Evolutionary conservation across 257 asterid genomes (phyloP).

Genomic region (Linaria vulgaris): DNA sequence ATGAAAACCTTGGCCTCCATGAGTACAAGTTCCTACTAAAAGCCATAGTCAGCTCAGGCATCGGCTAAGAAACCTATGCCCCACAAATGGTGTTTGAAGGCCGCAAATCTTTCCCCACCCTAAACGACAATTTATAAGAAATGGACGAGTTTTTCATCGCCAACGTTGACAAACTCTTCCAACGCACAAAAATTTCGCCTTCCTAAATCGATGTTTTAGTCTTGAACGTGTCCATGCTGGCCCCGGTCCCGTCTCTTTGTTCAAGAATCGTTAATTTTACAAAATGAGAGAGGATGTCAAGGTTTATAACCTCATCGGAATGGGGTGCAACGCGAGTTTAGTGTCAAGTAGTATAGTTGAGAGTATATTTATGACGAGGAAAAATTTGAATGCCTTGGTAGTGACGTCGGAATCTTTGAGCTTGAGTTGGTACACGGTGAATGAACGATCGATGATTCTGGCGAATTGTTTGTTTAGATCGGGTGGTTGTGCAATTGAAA

Average conservation of each 20-base stretch:
- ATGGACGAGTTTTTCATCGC: constrained; percentile 73
- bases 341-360: constrained; percentile 52
- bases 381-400: constrained; percentile 50
- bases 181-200: constrained; percentile 43
- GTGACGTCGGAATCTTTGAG: constrained; percentile 77
- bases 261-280: constrained; percentile 57
- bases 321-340: constrained; percentile 95
- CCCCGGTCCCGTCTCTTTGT: constrained; percentile 57
- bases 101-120: constrained; percentile 57
- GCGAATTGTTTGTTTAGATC: constrained; percentile 73
- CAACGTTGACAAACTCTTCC: constrained; percentile 46
- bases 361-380: constrained; percentile 41
- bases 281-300: constrained; percentile 65
- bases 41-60: constrained; percentile 86
- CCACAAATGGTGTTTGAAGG: constrained; percentile 68
- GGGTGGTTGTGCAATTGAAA: constrained; percentile 81
- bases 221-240: constrained; percentile 75
- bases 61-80: constrained; percentile 85
- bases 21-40: constrained; percentile 77
- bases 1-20: constrained; percentile 61
- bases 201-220: constrained; percentile 70
- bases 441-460: constrained; percentile 83
- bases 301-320: constrained; percentile 73
- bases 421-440: constrained; percentile 76
- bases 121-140: constrained; percentile 51